Evolutionary conservation across 768 basidiomycete species (phyloP), one percentile per base, ranked within the genome.

Genomic region (Termitomyces sp.): DNA sequence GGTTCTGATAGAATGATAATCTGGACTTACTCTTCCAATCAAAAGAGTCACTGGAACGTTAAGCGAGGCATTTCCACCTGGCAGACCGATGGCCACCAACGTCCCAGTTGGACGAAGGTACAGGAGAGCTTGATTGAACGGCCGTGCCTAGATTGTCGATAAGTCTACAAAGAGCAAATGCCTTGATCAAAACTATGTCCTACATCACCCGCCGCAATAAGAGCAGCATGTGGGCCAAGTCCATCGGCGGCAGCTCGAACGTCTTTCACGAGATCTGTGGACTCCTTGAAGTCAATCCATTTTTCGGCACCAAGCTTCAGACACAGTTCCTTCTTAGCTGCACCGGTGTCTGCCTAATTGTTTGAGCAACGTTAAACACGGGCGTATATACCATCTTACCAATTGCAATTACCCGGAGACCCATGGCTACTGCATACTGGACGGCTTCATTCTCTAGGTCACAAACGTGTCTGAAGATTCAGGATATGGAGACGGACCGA

Each of bases 381-480:
- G 26, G 4, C 4, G 14, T 10, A 34, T 20, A n/a, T 12, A 16
- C 9, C 26, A 37, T 52, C 67, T 37, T 27, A 79, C 78, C 78
- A 30, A 80, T 78, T 2, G 78, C 79, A 36, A 80, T 43, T 4
- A 92, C 89, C 6, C 89, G 83, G 39, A 89, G 74, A 27, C 91
- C 91, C 81, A 89, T 87, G 1, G 82, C 82, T 18, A 77, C 75
- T 4, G 91, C 92, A 68, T 92, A 93, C 65, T 94, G 92, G 16
- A 92, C 73, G n/a, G 86, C 84, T 84, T 50, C 12, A 37, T 14
- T 22, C 24, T 24, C n/a, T 18, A 49, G 14, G 40, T 56, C 9
- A 63, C 24, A 12, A 30, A 3, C 16, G 12, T 7, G 5, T 34
- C 4, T 3, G 18, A 7, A 54, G 0, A 26, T 8, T 37, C 5